Conservation (phyloP, 2,329 filamentous ascomycete genomes). For the Phyllosticta citribraziliensis region DNA sequence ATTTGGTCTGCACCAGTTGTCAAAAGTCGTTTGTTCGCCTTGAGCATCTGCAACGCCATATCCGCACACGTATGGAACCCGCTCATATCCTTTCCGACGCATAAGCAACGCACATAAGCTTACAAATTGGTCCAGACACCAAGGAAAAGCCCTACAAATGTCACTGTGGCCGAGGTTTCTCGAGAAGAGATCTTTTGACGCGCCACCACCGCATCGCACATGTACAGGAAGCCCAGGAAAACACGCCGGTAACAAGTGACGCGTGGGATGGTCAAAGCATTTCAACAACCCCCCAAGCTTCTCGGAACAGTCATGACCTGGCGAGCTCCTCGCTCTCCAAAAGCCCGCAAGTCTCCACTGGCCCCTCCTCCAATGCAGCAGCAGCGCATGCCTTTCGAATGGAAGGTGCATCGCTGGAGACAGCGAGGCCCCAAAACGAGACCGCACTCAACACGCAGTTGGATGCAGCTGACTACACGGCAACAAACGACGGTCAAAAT, state of each 20-base stretch:
- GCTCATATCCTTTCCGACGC: neutral
- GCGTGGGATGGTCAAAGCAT: neutral
- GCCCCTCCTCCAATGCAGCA: too few relatives aligned
- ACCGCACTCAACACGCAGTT: too few relatives aligned
- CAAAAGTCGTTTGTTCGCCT: neutral
- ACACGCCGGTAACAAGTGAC: neutral
- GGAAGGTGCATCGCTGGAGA: too few relatives aligned
- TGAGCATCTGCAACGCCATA: conserved; percentile 22
- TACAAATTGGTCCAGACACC: conserved; percentile 17
- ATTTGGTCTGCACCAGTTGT: too few relatives aligned
- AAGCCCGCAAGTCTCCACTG: too few relatives aligned
- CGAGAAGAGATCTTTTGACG: conserved; percentile 22
- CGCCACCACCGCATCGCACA: conserved; percentile 22
- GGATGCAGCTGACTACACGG: too few relatives aligned
- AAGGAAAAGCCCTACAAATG: conserved; percentile 23
- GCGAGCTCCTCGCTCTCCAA: neutral
- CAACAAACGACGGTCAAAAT: too few relatives aligned
- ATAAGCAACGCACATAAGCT: neutral
- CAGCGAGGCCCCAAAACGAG: too few relatives aligned
- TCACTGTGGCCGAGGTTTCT: conserved; percentile 20
- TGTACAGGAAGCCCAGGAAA: conserved; percentile 11
- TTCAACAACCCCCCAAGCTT: neutral
- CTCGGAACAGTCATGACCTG: neutral
- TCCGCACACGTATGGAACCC: conserved; percentile 21
- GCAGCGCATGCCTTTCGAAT: too few relatives aligned